A percentile compares a stretch with the other conserved stretches of the same genome.
phyloP scores from a whole-genome alignment of 768 basidiomycete genomes.

The Suillus paluster region DNA sequence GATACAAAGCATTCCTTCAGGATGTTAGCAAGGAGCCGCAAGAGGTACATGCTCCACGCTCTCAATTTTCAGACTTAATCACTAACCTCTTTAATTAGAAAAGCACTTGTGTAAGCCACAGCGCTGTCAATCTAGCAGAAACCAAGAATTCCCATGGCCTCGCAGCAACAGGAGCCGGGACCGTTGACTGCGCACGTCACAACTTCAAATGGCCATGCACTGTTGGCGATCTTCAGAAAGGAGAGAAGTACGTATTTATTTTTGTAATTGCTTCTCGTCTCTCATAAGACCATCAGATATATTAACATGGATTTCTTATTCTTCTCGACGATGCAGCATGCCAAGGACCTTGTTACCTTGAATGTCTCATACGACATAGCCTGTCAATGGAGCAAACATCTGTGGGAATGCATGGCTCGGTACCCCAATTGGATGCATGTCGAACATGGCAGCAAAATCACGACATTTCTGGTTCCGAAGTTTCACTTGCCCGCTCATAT shows the following conservation, averaged over 20 bases:
- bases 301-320: constrained; percentile 23
- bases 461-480: constrained; percentile 13
- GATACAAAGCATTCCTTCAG: constrained; percentile 22
- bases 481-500: constrained; percentile 17
- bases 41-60: constrained; percentile 28
- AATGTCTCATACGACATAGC: constrained; percentile 21
- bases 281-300: constrained; percentile 10
- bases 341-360: constrained; percentile 5
- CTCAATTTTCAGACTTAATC: too few species aligned
- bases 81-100: too few species aligned
- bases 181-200: too few species aligned
- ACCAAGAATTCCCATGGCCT: too few species aligned
- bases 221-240: too few species aligned
- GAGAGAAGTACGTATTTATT: constrained; percentile 15
- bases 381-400: constrained; percentile 17
- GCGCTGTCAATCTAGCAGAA: too few species aligned
- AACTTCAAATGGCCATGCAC: too few species aligned
- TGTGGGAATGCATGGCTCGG: constrained; percentile 9
- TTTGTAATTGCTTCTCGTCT: neutral
- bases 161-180: too few species aligned
- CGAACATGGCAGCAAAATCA: neutral
- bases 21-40: constrained; percentile 9
- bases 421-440: neutral
- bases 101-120: too few species aligned
- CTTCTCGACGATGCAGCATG: constrained; percentile 1